Evolutionary conservation across 2,329 filamentous ascomycete genomes (phyloP).

Genomic region (Uncinocarpus reesii): DNA sequence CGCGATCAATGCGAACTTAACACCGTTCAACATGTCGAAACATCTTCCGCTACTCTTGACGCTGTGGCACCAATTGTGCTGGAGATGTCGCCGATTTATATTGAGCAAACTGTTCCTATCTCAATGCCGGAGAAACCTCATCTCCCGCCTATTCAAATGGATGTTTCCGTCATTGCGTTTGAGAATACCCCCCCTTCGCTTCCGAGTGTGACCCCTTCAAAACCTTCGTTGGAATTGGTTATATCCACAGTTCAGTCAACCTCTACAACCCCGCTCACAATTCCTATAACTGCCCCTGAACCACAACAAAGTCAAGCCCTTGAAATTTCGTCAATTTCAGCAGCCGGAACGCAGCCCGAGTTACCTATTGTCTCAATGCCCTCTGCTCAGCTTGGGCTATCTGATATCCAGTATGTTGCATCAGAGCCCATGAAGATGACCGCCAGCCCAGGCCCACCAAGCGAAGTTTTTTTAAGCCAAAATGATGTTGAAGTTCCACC

Average conservation of each 20-base stretch:
- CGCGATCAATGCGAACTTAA: conserved; percentile 28
- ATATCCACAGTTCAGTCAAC: conserved; percentile 15
- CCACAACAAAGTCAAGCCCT: conserved; percentile 17
- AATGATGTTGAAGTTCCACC: background rate
- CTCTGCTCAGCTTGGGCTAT: background rate
- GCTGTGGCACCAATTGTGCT: background rate
- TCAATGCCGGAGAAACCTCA: conserved; percentile 11
- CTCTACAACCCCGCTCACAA: conserved; percentile 11
- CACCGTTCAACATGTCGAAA: background rate
- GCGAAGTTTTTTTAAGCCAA: background rate
- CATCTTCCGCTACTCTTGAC: background rate
- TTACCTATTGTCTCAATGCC: conserved; percentile 14
- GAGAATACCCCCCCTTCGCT: background rate
- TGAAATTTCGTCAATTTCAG: conserved; percentile 25
- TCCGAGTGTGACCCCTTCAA: background rate
- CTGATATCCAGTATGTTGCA: conserved; percentile 20
- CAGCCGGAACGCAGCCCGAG: conserved; percentile 17
- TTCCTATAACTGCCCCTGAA: background rate
- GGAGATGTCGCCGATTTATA: conserved; percentile 2
- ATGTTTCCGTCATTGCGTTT: conserved; percentile 18
- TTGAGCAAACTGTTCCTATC: conserved; percentile 9
- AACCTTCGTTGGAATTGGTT: conserved; percentile 2
- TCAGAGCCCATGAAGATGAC: conserved; percentile 15
- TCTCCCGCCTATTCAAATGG: conserved; percentile 22
- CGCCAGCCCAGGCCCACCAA: too few species aligned